phyloP scores from a whole-genome alignment of 208 protist species.

The Spongospora subterranea region DNA sequence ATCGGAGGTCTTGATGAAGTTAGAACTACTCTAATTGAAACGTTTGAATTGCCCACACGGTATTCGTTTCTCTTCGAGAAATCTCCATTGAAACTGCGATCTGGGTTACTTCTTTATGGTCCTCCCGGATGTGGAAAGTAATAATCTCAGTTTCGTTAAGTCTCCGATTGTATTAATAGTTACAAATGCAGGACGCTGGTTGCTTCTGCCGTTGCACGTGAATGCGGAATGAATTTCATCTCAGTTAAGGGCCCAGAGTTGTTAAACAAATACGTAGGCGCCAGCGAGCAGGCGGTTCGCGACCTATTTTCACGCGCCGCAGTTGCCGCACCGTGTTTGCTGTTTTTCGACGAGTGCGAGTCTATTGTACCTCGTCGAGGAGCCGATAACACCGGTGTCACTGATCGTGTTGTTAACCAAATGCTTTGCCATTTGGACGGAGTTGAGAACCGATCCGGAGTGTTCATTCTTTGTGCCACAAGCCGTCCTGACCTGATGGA shows the following conservation, averaged over 20 bases:
- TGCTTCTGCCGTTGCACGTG: conserved; percentile 98
- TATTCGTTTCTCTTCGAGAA: conserved; percentile 80
- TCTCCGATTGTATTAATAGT: background rate
- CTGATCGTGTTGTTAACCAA: conserved; percentile 82
- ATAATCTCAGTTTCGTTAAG: background rate
- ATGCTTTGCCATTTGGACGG: conserved; percentile 81
- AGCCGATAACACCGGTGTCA: conserved; percentile 69
- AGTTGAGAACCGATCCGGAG: conserved; percentile 63
- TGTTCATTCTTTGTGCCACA: conserved; percentile 60
- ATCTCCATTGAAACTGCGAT: conserved; percentile 58
- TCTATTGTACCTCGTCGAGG: conserved; percentile 59
- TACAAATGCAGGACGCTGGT: conserved; percentile 97
- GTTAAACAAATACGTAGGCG: conserved; percentile 80
- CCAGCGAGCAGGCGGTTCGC: conserved; percentile 56
- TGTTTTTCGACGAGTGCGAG: conserved; percentile 82
- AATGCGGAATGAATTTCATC: conserved; percentile 99
- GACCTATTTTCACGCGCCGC: conserved; percentile 51
- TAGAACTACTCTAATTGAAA: conserved; percentile 96
- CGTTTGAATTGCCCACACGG: conserved; percentile 98
- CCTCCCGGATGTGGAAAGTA: conserved; percentile 57
- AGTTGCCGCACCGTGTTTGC: conserved; percentile 75
- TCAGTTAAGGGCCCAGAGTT: conserved; percentile 98
- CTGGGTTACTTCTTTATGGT: conserved; percentile 63
- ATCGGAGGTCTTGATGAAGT: conserved; percentile 98
- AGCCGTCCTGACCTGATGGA: conserved; percentile 64